Conservation (phyloP, 345 rosid species). For the Moricandia moricandioides region DNA sequence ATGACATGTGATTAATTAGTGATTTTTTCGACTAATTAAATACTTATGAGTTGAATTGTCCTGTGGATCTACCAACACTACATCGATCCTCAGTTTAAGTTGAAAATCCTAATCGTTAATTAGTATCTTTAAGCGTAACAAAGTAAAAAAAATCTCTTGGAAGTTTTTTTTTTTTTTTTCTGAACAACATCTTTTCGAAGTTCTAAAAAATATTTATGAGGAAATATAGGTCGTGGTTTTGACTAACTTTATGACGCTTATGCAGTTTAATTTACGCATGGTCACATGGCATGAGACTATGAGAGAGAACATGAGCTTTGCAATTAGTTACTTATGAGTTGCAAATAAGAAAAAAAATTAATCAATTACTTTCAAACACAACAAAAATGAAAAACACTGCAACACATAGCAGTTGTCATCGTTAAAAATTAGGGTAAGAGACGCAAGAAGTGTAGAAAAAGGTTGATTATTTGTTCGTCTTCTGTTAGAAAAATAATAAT, state of each 20-base stretch:
- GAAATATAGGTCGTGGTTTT: not conserved
- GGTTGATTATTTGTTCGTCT: too few species aligned
- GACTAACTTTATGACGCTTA: not conserved
- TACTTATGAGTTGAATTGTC: not conserved
- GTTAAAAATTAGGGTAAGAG: too few species aligned
- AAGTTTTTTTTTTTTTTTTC: too few species aligned
- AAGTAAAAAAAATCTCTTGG: too few species aligned
- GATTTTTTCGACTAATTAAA: not conserved
- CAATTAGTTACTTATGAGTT: not conserved
- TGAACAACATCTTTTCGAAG: not conserved
- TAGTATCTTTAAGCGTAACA: not conserved
- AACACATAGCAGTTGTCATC: too few species aligned
- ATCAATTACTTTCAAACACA: not conserved
- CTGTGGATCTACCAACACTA: not conserved
- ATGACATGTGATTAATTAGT: not conserved
- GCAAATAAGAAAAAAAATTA: not conserved
- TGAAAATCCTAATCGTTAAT: not conserved
- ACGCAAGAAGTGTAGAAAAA: too few species aligned
- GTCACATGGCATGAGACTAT: not conserved
- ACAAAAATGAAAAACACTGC: conserved; percentile 43
- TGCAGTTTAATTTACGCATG: not conserved
- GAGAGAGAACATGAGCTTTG: not conserved
- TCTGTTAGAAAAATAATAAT: too few species aligned
- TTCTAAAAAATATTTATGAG: not conserved
- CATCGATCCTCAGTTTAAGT: not conserved